These are phyloP conservation scores for Iris macrosiphon DNA, from an alignment of 106 monocot genomes.

Conservation along the genomic window DNA sequence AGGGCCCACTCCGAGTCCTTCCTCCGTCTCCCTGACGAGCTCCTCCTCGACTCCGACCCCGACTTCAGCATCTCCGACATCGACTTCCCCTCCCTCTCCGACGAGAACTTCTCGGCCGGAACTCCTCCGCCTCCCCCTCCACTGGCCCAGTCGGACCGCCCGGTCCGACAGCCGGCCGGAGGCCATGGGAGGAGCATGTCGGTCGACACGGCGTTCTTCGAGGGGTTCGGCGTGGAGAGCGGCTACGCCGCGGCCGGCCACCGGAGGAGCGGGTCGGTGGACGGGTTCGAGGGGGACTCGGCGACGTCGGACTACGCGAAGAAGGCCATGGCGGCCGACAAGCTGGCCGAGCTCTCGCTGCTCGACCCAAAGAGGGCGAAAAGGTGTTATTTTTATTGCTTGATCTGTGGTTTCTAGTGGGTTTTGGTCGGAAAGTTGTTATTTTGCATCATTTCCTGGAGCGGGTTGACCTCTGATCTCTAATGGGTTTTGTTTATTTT, in stretches of 20 bases:
- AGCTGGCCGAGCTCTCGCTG: conserved; percentile 78
- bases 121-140: conserved; percentile 9
- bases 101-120: conserved; percentile 28
- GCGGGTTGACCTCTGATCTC: background rate
- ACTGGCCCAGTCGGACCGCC: conserved; percentile 2
- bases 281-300: conserved; percentile 77
- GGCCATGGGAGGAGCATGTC: conserved; percentile 68
- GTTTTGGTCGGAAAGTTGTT: background rate
- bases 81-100: conserved; percentile 80
- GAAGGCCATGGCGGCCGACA: conserved; percentile 79
- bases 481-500: background rate
- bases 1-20: conserved; percentile 84
- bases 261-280: conserved; percentile 63
- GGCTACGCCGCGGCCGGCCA: conserved; percentile 18
- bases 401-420: background rate
- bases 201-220: conserved; percentile 82
- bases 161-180: background rate
- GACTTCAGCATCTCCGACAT: conserved; percentile 68
- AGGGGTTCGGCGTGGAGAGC: conserved; percentile 28
- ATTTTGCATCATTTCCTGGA: background rate
- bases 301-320: conserved; percentile 54
- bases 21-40: conserved; percentile 69
- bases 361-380: conserved; percentile 93
- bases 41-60: conserved; percentile 66
- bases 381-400: conserved; percentile 32